A percentile compares a stretch with the other conserved stretches of the same genome.
These are phyloP conservation scores for Pythium coloratum DNA, from an alignment of 352 stramenopile genomes.

Conservation along the genomic window DNA sequence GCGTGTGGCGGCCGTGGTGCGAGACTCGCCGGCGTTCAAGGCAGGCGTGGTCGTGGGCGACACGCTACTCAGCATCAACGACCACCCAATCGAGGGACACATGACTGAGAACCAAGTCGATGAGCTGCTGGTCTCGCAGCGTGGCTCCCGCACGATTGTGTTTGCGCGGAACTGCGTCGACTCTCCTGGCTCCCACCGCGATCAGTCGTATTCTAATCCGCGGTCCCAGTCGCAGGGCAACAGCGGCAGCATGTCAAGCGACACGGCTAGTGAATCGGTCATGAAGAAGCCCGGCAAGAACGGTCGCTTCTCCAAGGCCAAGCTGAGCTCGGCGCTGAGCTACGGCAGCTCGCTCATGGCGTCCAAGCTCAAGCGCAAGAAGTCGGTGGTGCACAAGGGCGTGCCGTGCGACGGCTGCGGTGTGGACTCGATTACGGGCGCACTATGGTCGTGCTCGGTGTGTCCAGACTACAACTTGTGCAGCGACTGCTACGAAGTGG, in stretches of 20 bases:
- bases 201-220: constrained; percentile 3
- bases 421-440: constrained; percentile 62
- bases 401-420: constrained; percentile 75
- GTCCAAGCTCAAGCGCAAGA: constrained; percentile 67
- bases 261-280: constrained; percentile 1
- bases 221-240: constrained; percentile 35
- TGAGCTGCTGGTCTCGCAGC: constrained; percentile 55
- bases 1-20: constrained; percentile 55
- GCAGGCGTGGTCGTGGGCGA: constrained; percentile 59
- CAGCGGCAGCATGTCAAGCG: constrained; percentile 3
- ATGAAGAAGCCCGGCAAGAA: constrained; percentile 35
- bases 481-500: constrained; percentile 65
- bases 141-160: constrained; percentile 49
- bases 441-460: constrained; percentile 70
- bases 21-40: constrained; percentile 49
- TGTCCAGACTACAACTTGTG: constrained; percentile 76
- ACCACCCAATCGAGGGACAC: constrained; percentile 53
- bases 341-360: constrained; percentile 62
- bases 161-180: constrained; percentile 52
- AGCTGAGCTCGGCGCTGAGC: constrained; percentile 64
- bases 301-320: constrained; percentile 42
- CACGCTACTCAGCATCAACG: constrained; percentile 62
- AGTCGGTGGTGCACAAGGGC: constrained; percentile 59
- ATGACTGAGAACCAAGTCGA: constrained; percentile 65
- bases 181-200: constrained; percentile 19